Conservation (phyloP, 208 protist genomes). For the Leishmania major region DNA sequence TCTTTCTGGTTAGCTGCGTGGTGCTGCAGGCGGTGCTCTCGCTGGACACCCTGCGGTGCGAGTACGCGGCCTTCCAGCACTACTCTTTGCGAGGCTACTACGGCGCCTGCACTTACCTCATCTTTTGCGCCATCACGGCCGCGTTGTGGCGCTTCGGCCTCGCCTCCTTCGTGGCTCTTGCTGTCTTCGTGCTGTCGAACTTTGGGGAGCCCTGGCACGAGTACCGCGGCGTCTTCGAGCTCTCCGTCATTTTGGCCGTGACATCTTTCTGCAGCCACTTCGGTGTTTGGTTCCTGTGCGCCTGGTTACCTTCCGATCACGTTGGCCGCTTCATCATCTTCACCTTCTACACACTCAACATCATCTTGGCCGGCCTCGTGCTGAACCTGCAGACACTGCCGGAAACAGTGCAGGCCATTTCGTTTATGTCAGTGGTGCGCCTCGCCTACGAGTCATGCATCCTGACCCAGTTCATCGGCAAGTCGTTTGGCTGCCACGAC, state of each 20-base stretch:
- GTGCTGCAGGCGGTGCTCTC: constrained; percentile 63
- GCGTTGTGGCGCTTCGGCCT: constrained; percentile 45
- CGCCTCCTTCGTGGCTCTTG: constrained; percentile 40
- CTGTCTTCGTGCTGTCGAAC: constrained; percentile 48
- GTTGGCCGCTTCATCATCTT: constrained; percentile 44
- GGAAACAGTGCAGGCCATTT: constrained; percentile 35
- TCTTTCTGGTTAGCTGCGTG: constrained; percentile 62
- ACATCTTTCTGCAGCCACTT: constrained; percentile 58
- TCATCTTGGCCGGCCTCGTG: constrained; percentile 61
- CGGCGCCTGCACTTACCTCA: constrained; percentile 45
- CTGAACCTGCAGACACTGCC: constrained; percentile 67
- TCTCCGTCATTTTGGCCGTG: constrained; percentile 54
- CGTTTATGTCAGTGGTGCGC: constrained; percentile 49
- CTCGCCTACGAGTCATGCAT: constrained; percentile 64
- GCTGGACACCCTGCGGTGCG: constrained; percentile 41
- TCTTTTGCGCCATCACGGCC: constrained; percentile 38
- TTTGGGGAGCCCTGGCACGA: constrained; percentile 56
- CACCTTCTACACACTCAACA: constrained; percentile 61
- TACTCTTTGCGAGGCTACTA: constrained; percentile 66
- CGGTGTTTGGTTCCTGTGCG: constrained; percentile 49
- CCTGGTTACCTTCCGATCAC: constrained; percentile 32
- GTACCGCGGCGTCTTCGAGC: constrained; percentile 53
- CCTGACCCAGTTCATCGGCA: constrained; percentile 49
- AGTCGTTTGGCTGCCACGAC: constrained; percentile 45
- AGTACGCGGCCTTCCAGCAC: constrained; percentile 55